Evolutionary conservation across 2,329 filamentous ascomycete genomes (phyloP).

Genomic region (Rasamsonia emersonii): DNA sequence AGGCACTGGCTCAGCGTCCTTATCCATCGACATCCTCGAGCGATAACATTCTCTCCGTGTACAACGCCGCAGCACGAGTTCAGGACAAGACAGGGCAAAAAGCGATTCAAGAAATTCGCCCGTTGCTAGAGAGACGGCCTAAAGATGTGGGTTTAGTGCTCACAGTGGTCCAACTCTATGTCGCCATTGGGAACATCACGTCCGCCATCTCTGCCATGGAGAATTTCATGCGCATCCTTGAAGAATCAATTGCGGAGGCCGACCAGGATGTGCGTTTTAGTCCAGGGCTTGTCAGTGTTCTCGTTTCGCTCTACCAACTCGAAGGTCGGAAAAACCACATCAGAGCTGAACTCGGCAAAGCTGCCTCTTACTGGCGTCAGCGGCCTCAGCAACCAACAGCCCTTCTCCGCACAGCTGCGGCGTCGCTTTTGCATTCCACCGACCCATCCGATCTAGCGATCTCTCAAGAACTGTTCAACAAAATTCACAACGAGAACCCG

Average conservation of each 20-base stretch:
- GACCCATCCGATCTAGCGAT: conserved; percentile 57
- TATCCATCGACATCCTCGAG: conserved; percentile 42
- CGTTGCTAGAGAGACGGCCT: conserved; percentile 63
- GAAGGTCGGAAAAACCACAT: conserved; percentile 66
- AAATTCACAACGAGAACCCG: conserved; percentile 56
- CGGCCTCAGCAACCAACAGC: conserved; percentile 52
- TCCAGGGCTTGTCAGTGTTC: conserved; percentile 72
- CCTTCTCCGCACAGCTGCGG: conserved; percentile 72
- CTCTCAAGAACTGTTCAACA: conserved; percentile 71
- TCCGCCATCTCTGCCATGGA: conserved; percentile 70
- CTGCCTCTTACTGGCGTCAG: conserved; percentile 70
- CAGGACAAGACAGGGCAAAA: conserved; percentile 51
- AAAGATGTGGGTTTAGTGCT: conserved; percentile 72
- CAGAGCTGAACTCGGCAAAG: conserved; percentile 65
- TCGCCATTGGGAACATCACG: conserved; percentile 60
- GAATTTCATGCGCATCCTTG: conserved; percentile 63
- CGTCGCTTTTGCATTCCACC: conserved; percentile 69
- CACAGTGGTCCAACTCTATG: conserved; percentile 72
- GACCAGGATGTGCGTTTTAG: conserved; percentile 67
- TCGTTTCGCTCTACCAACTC: conserved; percentile 68
- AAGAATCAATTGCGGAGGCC: conserved; percentile 48
- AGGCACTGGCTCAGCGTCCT: conserved; percentile 39
- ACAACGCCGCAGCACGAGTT: conserved; percentile 67
- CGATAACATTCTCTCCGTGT: conserved; percentile 50
- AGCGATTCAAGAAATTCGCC: conserved; percentile 60